Evolutionary conservation across 1,139 yeast genomes (phyloP).

Genomic region (Pichia norvegensis): DNA sequence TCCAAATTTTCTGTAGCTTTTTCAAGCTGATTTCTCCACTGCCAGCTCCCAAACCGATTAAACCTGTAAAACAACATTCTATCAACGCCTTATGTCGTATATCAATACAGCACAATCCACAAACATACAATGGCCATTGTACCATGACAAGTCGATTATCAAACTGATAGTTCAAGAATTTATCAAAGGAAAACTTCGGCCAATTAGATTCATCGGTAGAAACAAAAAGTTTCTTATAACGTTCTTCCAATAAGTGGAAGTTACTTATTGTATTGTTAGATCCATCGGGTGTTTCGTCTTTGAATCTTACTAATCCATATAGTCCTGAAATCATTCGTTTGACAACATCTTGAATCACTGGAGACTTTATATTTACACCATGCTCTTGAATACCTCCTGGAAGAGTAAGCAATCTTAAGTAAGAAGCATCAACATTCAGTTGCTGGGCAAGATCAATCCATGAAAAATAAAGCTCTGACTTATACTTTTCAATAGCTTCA

Average conservation of each 20-base stretch:
- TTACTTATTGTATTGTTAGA: constrained; percentile 1
- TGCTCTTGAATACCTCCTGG: constrained; percentile 29
- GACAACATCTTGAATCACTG: constrained; percentile 38
- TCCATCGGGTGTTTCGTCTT: constrained; percentile 13
- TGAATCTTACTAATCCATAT: constrained; percentile 20
- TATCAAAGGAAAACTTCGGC: constrained; percentile 20
- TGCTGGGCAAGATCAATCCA: constrained; percentile 54
- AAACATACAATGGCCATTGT: constrained; percentile 33
- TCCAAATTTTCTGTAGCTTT: constrained; percentile 29
- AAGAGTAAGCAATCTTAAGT: constrained; percentile 33
- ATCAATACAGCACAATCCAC: constrained; percentile 30
- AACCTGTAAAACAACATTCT: constrained; percentile 29
- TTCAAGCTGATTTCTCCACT: constrained; percentile 30
- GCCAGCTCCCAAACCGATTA: constrained; percentile 31
- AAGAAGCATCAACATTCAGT: constrained; percentile 39
- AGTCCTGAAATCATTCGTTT: constrained; percentile 32
- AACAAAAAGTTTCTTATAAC: constrained; percentile 6
- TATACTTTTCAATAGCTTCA: constrained; percentile 15
- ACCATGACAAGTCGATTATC: constrained; percentile 33
- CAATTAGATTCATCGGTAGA: constrained; percentile 4
- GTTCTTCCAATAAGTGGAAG: constrained; percentile 1
- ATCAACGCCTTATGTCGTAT: constrained; percentile 27
- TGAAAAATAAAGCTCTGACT: constrained; percentile 32
- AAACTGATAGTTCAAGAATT: constrained; percentile 25
- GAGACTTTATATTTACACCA: constrained; percentile 30